Conservation (phyloP, 805 yeast genomes). For the Candida ulmi region DNA sequence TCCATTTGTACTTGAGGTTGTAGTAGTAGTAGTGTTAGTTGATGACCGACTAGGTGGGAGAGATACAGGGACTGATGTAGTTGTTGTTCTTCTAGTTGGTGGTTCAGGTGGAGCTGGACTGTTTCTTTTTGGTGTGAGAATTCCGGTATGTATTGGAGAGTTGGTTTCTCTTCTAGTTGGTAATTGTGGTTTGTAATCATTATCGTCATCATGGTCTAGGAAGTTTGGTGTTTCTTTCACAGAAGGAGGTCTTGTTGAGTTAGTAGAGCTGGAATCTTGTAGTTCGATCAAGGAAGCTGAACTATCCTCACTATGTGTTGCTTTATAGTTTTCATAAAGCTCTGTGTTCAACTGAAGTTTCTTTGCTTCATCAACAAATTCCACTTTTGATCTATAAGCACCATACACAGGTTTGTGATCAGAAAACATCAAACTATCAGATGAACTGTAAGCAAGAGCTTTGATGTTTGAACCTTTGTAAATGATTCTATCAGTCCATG, state of each 20-base stretch:
- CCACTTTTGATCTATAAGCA: conserved; percentile 60
- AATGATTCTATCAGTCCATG: conserved; percentile 93
- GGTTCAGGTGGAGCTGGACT: conserved; percentile 13
- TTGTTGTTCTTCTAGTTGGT: conserved; percentile 8
- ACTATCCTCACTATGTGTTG: conserved; percentile 25
- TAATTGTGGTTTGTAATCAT: conserved; percentile 12
- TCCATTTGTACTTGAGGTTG: too few relatives aligned
- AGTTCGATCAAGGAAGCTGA: conserved; percentile 18
- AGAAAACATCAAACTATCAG: conserved; percentile 54
- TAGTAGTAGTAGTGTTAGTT: neutral
- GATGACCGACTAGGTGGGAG: too few relatives aligned
- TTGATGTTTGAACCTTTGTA: conserved; percentile 51
- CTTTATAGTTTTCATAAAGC: conserved; percentile 54
- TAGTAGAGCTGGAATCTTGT: conserved; percentile 4
- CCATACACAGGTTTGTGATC: conserved; percentile 95
- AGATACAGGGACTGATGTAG: neutral
- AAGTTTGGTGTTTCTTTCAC: conserved; percentile 14
- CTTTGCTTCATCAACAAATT: conserved; percentile 59
- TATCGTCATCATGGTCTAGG: conserved; percentile 14
- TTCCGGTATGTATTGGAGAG: conserved; percentile 7
- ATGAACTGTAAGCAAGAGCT: conserved; percentile 66
- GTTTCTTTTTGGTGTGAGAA: conserved; percentile 17
- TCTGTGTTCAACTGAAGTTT: conserved; percentile 51
- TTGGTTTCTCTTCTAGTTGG: conserved; percentile 9
- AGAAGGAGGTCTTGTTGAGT: neutral